phyloP scores from a whole-genome alignment of 352 stramenopile genomes.

The Phytophthora kernoviae region DNA sequence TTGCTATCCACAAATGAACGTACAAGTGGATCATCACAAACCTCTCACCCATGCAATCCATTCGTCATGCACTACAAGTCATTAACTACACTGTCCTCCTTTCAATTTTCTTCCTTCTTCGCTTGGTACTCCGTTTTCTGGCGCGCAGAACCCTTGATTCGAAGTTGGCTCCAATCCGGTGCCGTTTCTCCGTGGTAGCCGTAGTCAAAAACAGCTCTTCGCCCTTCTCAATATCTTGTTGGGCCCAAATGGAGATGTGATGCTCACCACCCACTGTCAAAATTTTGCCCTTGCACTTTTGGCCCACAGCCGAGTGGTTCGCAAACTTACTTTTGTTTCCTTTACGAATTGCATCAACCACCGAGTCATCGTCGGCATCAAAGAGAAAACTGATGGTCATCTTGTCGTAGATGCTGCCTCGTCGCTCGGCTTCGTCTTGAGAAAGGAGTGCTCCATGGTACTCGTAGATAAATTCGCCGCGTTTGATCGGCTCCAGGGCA shows the following conservation, averaged over 20 bases:
- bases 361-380: conserved; percentile 87
- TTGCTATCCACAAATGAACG: no score
- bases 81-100: conserved; percentile 8
- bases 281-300: conserved; percentile 87
- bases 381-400: conserved; percentile 92
- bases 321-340: conserved; percentile 94
- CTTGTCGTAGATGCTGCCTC: conserved; percentile 88
- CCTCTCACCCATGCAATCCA: not conserved
- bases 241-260: conserved; percentile 92
- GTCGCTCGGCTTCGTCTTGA: conserved; percentile 72
- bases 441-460: conserved; percentile 69
- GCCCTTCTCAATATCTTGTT: conserved; percentile 86
- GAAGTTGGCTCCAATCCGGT: conserved; percentile 67
- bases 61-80: not conserved
- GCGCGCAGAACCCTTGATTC: conserved; percentile 42
- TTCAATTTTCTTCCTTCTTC: conserved; percentile 27
- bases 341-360: conserved; percentile 91
- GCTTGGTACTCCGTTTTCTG: conserved; percentile 23
- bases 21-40: no score
- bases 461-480: conserved; percentile 74
- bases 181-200: conserved; percentile 65
- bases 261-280: conserved; percentile 85
- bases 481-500: conserved; percentile 62
- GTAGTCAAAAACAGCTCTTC: conserved; percentile 79
- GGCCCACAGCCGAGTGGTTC: conserved; percentile 70